Evolutionary conservation across 139 green algal genomes (phyloP), one percentile per base, ranked within the genome.

Genomic region (Raphidocelis subcapitata): DNA sequence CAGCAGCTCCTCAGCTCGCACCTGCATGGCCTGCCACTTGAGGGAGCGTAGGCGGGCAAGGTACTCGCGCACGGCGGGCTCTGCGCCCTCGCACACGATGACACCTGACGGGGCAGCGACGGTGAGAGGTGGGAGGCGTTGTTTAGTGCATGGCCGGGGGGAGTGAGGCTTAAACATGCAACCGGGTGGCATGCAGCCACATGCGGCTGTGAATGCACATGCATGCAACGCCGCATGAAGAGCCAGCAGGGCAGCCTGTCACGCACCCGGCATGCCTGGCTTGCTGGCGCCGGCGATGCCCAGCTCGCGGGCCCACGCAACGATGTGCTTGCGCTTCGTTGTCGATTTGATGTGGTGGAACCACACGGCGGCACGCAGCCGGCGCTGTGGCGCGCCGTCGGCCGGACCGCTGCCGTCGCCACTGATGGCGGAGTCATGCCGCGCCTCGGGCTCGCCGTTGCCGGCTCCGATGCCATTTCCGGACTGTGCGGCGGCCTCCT

Each of bases 341-440:
- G 74, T 28, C 24, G 60, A 82, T 70, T 92, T 91, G 72, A 94
- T 92, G 79, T 94, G 89, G 56, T 94, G 89, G 44, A 94, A 91
- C 88, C 86, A 86, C 29, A 86, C 73, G 46, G 80, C 57, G 44
- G 23, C 51, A 18, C 68, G 28, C 72, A 85, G 24, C 29, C 41
- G 41, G 8, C 41, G 41, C 41, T 49, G 8, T 12, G 8, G 41
- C 41, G 8, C 41, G 41, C n/a, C n/a, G n/a, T n/a, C n/a, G n/a
- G n/a, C n/a, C n/a, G n/a, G n/a, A n/a, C n/a, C n/a, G n/a, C n/a
- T n/a, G 41, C 41, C 41, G 41, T 8, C 12, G 41, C 8, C 41
- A 12, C 8, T 49, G 41, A 12, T 8, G 41, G 41, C 41, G 41
- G 41, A 49, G 41, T 12, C 41, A 49, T 49, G 41, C 41, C 8